Evolutionary conservation across 2,329 filamentous ascomycete species (phyloP), one percentile per base, ranked within the genome.

Genomic region (Berkeleyomyces rouxiae): DNA sequence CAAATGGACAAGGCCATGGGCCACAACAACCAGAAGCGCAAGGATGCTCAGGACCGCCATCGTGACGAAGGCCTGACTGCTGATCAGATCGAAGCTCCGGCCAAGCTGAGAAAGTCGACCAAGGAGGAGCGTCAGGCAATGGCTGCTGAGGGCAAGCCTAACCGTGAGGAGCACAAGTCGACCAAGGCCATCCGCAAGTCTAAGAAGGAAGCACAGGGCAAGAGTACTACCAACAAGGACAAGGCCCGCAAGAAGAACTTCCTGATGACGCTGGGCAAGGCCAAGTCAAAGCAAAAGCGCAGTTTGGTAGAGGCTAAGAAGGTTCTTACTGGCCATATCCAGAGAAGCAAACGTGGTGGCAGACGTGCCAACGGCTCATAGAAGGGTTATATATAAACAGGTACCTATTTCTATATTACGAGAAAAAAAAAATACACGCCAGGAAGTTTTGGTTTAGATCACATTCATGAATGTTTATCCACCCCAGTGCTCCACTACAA

Each of bases 241-340:
- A 99, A 99, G 82, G 84, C 88, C 49, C 80, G 92, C 68, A 90
- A 89, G 81, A 99, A 99, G 87, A 99, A 99, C 74, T 95, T 99
- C 75, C 72, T 99, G 69, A 99, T 99, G 93, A 97, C 92, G 46
- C 76, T 99, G 65, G 89, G 92, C 64, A 97, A 99, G 79, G 93
- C 93, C 9, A 95, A 93, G 79, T 82, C 81, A 68, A 99, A 97
- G 80, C 87, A 93, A 70, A 96, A 96, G 85, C 82, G 91, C 70
- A 96, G 90, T 81, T 76, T 99, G 73, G 83, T 88, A 10, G 86
- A 96, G 75, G 90, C 90, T 67, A 83, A 82, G 70, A 90, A 86
- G 75, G 83, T 90, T 43, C 74, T 97, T 67, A 86, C 82, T 71
- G 87, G 84, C 2, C 92, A 97, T 74, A 80, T 92, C 37, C 85